Evolutionary conservation across 768 basidiomycete genomes (phyloP), one percentile per base, ranked within the genome.

Genomic region (Termitomyces sp.): DNA sequence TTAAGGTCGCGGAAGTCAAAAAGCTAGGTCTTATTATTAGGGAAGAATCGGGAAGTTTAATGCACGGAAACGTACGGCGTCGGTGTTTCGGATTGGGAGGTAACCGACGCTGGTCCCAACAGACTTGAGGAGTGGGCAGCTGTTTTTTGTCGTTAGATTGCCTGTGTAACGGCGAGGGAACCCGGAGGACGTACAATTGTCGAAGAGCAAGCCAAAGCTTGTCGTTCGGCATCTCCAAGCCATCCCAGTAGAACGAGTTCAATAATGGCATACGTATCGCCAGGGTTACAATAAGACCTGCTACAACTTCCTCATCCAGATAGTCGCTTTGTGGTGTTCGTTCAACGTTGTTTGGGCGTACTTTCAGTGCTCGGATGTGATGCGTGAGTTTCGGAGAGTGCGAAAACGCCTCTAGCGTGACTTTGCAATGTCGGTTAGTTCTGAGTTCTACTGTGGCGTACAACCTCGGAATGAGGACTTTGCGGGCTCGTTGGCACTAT

Each of bases 331-430:
- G 56, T n/a, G 66, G 56, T 2, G 73, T 71, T 67, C 71, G 68
- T 52, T 73, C 70, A 28, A 64, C 54, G 48, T 64, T 66, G 57
- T 76, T 76, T 14, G 72, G 71, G 25, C 65, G 65, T 5, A 74
- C 68, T 23, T 59, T 59, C 23, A 73, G 65, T 6, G 55, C 58
- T 11, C 60, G 63, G 27, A 76, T 66, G 51, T 71, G 63, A 34
- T 61, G 68, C 10, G 67, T 61, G 17, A 70, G 57, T 30, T 69
- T 69, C 30, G 68, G 70, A 42, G 59, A 64, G 56, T 64, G 66
- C 3, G 67, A 84, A 54, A 94, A 82, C 3, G 85, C 85, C 54
- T 68, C 63, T 5, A 74, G 63, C 2, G 68, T 60, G 12, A 62
- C 54, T 57, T 69, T 72, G 61, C 69, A 71, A 27, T 70, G 67